Base-by-base conservation (phyloP, 2,329 filamentous ascomycete genomes). In the Colletotrichum viniferum region DNA sequence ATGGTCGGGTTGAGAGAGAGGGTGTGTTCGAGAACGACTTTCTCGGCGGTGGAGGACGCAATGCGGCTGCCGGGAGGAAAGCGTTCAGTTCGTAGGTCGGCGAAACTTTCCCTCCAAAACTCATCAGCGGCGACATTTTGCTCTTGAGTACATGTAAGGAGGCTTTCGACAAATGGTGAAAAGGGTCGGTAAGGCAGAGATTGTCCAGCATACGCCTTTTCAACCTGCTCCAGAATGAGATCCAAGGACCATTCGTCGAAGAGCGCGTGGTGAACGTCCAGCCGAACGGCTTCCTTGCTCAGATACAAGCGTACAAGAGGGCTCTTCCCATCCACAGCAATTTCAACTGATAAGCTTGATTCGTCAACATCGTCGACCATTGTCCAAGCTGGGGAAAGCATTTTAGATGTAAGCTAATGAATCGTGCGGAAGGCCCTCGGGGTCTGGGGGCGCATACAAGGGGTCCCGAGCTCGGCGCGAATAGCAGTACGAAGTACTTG, bases 151-250 rank as follows among this genome's bases (percentile, higher is more conserved):
- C n/a, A n/a, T n/a, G n/a, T n/a, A 38, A 38, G 36, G 36, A 38
- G 36, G 14, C 4, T 5, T 38, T 38, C 71, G 5, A 76, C 56
- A 58, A 79, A 79, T 18, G 55, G 30, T 30, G 32, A 69, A 18
- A 28, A 77, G 77, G 5, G 77, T 56, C 4, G 56, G 67, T 14
- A 76, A 60, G 34, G 26, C 10, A 69, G 16, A 63, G 24, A 5
- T 24, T 38, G n/a, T 71, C 71, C 16, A 66, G 34, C 69, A 76
- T 76, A 63, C 76, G 14, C 24, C 60, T 36, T 32, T 32, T 65
- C 13, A 71, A 28, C 21, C n/a, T 28, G 36, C 18, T 58, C 61
- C n/a, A 34, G 16, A 10, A 72, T 10, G 18, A 72, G 62, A 12
- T 58, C 9, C 10, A 72, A 24, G 21, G 69, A 34, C 60, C 26